A percentile compares a stretch with the other conserved stretches of the same genome.
Conservation (phyloP, 441 rosid genomes). For the Adansonia grandidieri region DNA sequence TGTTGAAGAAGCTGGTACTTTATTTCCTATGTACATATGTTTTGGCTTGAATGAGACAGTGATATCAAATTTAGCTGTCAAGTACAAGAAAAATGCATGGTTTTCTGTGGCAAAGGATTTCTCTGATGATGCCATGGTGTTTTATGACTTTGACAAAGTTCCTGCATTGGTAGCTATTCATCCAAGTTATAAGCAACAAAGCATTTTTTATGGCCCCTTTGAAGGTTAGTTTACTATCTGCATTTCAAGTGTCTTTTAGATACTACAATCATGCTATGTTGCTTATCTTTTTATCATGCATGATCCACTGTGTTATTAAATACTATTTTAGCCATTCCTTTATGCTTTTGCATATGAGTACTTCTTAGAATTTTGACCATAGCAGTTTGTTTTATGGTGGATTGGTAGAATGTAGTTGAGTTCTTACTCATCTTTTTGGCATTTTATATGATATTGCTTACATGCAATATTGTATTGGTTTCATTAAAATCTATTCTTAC, state of each 20-base stretch:
- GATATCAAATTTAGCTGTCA: conserved; percentile 51
- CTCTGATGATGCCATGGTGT: conserved; percentile 71
- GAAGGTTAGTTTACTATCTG: conserved; percentile 59
- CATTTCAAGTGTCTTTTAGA: background rate
- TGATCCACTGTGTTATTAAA: background rate
- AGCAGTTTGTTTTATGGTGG: background rate
- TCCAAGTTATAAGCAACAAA: conserved; percentile 65
- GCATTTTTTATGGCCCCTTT: conserved; percentile 82
- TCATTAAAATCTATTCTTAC: background rate
- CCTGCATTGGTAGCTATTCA: conserved; percentile 73
- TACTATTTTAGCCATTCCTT: background rate
- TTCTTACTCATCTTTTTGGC: background rate
- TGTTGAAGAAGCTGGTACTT: conserved; percentile 64
- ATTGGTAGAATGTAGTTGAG: background rate
- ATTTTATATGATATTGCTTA: background rate
- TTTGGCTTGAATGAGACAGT: conserved; percentile 66
- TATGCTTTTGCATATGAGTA: background rate
- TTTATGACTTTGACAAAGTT: conserved; percentile 72
- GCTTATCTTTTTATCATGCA: background rate
- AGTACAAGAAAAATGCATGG: conserved; percentile 94
- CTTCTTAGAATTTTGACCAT: background rate
- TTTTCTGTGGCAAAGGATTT: conserved; percentile 74
- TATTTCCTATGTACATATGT: conserved; percentile 76
- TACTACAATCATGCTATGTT: conserved; percentile 7
- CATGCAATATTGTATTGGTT: background rate